phyloP scores from a whole-genome alignment of 805 yeast genomes.

The Jamesozyma spencerorum region DNA sequence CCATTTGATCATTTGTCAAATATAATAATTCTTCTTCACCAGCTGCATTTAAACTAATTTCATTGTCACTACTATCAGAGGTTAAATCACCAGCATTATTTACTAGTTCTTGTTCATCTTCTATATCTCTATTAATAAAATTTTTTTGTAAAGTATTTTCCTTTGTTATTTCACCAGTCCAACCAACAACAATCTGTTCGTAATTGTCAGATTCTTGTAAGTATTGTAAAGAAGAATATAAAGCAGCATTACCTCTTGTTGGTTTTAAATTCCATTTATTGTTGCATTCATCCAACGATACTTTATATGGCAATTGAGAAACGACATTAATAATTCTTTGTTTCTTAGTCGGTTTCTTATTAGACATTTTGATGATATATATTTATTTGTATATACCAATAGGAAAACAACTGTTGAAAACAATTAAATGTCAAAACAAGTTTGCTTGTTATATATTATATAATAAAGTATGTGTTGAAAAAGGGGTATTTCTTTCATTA shows the following conservation, averaged over 20 bases:
- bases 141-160: neutral
- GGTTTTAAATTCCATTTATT: conserved; percentile 49
- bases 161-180: conserved; percentile 79
- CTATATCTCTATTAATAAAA: conserved; percentile 3
- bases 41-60: neutral
- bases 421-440: no score
- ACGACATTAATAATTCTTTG: conserved; percentile 31
- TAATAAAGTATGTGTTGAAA: neutral
- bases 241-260: conserved; percentile 74
- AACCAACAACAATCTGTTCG: conserved; percentile 83
- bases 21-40: conserved; percentile 51
- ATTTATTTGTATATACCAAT: neutral
- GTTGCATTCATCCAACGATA: conserved; percentile 24
- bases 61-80: neutral
- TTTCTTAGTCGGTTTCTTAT: conserved; percentile 5
- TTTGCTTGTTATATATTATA: neutral
- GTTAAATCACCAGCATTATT: neutral
- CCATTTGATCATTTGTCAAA: conserved; percentile 47
- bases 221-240: conserved; percentile 64
- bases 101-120: neutral
- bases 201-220: conserved; percentile 56
- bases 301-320: conserved; percentile 29
- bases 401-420: neutral
- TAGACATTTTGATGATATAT: no score
- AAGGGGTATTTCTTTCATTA: neutral